Conservation (phyloP, 1,284 basidiomycete species). For the Marasmius oreades region DNA sequence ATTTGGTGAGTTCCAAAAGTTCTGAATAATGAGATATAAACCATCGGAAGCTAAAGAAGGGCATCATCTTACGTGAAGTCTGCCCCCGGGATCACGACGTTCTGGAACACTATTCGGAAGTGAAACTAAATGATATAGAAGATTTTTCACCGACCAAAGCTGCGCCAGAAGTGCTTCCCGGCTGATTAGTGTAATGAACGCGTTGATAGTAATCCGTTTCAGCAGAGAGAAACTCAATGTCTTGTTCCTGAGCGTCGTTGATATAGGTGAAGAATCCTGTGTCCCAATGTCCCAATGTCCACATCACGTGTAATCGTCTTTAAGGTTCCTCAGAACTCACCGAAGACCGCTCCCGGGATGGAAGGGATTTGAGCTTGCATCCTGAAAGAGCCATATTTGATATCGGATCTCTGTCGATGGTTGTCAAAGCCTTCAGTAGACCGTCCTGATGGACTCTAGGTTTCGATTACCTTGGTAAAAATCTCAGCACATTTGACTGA, state of each 20-base stretch:
- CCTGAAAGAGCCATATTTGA: conserved; percentile 17
- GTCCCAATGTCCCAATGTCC: not conserved
- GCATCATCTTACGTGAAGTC: conserved; percentile 15
- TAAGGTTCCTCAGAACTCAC: conserved; percentile 1
- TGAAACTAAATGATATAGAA: not conserved
- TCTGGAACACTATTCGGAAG: conserved; percentile 3
- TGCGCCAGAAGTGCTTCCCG: conserved; percentile 10
- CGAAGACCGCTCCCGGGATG: conserved; percentile 17
- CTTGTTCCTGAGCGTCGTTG: conserved; percentile 17
- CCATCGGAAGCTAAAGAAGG: not conserved
- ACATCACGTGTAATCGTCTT: not conserved
- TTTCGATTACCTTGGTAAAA: conserved; percentile 10
- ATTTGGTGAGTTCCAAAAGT: conserved; percentile 18
- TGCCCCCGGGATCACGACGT: conserved; percentile 13
- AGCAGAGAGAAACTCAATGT: conserved; percentile 19
- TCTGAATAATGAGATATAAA: not conserved
- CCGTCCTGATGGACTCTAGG: too few relatives aligned
- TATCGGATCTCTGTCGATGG: conserved; percentile 9
- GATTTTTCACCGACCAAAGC: conserved; percentile 9
- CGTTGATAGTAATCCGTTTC: conserved; percentile 15
- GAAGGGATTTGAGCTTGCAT: conserved; percentile 17
- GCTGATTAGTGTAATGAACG: conserved; percentile 18
- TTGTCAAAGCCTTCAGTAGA: too few relatives aligned
- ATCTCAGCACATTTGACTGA: conserved; percentile 16
- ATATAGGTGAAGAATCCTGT: conserved; percentile 18